Conservation (phyloP, 2,329 filamentous ascomycete genomes). For the Penicillium sp. region DNA sequence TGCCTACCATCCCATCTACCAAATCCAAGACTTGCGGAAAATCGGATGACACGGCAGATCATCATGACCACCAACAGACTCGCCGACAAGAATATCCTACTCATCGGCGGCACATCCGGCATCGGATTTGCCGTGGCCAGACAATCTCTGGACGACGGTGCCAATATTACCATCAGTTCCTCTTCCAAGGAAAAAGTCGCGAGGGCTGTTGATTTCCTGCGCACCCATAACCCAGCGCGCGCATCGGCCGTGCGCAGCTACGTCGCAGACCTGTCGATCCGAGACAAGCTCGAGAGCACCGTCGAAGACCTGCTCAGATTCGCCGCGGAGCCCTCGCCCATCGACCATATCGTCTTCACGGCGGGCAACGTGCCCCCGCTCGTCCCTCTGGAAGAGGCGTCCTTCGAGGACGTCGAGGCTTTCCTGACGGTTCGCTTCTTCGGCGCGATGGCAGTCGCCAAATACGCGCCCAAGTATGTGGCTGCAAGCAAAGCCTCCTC, state of each 20-base stretch:
- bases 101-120: constrained; percentile 63
- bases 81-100: constrained; percentile 44
- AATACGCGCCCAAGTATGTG: constrained; percentile 14
- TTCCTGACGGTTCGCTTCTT: constrained; percentile 13
- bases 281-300: constrained; percentile 46
- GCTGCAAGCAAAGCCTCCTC: constrained; percentile 6
- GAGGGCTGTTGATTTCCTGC: constrained; percentile 47
- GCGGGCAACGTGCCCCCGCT: constrained; percentile 39
- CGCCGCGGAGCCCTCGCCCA: constrained; percentile 27
- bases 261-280: constrained; percentile 49
- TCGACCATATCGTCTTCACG: constrained; percentile 60
- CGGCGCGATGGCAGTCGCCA: constrained; percentile 13
- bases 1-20: no score
- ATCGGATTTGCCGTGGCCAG: constrained; percentile 63
- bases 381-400: constrained; percentile 7
- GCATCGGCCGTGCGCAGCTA: constrained; percentile 30
- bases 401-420: constrained; percentile 8
- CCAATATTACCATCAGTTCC: constrained; percentile 59
- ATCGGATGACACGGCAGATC: no score
- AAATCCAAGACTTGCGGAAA: no score
- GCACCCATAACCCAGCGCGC: constrained; percentile 39
- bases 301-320: constrained; percentile 47
- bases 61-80: constrained; percentile 8
- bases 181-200: constrained; percentile 53
- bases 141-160: constrained; percentile 55